Percentiles rank a stretch among this genome's conserved stretches.
These are phyloP conservation scores for Striga hermonthica DNA, from an alignment of 305 asterid species.

Conservation along the genomic window DNA sequence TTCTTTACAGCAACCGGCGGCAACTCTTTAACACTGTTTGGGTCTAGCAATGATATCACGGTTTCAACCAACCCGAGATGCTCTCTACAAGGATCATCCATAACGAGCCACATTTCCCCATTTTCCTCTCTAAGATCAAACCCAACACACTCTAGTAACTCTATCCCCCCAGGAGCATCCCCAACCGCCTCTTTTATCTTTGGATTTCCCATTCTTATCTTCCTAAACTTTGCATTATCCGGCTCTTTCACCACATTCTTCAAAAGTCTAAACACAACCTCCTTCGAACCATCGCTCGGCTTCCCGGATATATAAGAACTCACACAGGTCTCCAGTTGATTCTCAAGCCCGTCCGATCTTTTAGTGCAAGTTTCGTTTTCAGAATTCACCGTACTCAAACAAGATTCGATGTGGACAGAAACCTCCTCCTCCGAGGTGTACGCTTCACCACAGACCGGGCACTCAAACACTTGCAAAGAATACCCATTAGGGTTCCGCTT, in stretches of 20 bases:
- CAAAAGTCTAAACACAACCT: constrained; percentile 64
- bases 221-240: constrained; percentile 79
- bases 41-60: constrained; percentile 55
- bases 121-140: constrained; percentile 71
- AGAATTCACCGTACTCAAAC: constrained; percentile 45
- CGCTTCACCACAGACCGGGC: constrained; percentile 74
- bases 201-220: constrained; percentile 77
- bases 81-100: constrained; percentile 66
- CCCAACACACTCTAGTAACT: constrained; percentile 74
- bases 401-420: constrained; percentile 63
- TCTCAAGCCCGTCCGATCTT: constrained; percentile 34
- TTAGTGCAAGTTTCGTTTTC: constrained; percentile 24
- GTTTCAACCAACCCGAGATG: constrained; percentile 47
- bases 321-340: constrained; percentile 55
- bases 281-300: constrained; percentile 58
- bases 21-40: constrained; percentile 43
- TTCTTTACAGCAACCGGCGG: constrained; percentile 35
- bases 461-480: constrained; percentile 65
- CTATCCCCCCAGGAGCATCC: constrained; percentile 78
- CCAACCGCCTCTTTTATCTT: constrained; percentile 86
- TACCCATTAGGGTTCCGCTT: constrained; percentile 75
- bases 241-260: constrained; percentile 74
- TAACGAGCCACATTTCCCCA: constrained; percentile 79
- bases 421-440: constrained; percentile 76
- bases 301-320: constrained; percentile 57